Base-by-base conservation (phyloP, 1,284 basidiomycete genomes). In the Mycena sp. region DNA sequence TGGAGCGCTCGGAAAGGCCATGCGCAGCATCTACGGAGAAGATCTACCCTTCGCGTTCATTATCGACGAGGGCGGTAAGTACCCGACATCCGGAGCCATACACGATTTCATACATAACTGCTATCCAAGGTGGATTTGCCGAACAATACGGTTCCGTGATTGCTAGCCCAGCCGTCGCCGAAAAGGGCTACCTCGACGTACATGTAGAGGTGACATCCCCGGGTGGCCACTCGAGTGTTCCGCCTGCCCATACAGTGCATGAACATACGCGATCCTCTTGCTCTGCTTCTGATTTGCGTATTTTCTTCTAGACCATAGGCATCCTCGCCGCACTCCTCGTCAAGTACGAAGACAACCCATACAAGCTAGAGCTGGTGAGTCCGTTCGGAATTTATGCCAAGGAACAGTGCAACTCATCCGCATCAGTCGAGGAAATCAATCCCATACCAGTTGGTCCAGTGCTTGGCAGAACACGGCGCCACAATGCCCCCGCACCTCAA, bases 181-280 rank as follows among this genome's bases (percentile, higher is more conserved):
- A 89, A 76, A 88, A 88, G 70, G 87, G 87, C 2, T 83, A 83
- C 61, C 66, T 85, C 46, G 80, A 87, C 62, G 78, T 82, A 29
- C 72, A 76, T 23, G 69, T 86, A 12, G 72, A 77, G 23, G 77
- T 86, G 32, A 68, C 77, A 26, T 78, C 83, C 2, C 73, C 76
- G 1, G 87, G 87, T 3, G 87, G 87, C 0, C 87, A 88, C 70
- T 85, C 83, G 5, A 84, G 81, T 16, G 76, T 83, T 21, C 85
- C 86, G 29, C 84, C 84, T 50, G 62, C 53, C 38, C 79, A 80
- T 51, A 80, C 80, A 0, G 78, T 78, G 61, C 5, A 70, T 56
- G 16, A 44, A 32, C 54, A 4, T 21, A 17, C 21, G 10, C n/a
- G 23, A 2, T 19, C 21, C 35, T 16, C 14, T 30, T 6, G n/a